These are phyloP conservation scores for Fusarium tricinctum DNA, from an alignment of 2,329 filamentous ascomycete species.

Conservation along the genomic window DNA sequence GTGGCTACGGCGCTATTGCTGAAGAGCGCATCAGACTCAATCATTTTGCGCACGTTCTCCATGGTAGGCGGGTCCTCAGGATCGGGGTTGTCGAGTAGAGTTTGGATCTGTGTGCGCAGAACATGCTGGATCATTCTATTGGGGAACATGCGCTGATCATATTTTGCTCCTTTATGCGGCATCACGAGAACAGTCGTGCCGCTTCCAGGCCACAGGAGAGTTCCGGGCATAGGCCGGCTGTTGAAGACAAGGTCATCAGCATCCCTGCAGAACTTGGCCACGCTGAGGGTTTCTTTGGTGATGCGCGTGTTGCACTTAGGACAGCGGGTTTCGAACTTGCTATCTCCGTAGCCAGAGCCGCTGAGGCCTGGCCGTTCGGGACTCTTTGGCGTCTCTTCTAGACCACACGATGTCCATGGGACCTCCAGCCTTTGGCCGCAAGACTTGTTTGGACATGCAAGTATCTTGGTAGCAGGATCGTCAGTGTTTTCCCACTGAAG, in stretches of 20 bases:
- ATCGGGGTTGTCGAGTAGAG: constrained; percentile 53
- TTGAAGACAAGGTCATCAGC: constrained; percentile 58
- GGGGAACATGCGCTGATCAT: constrained; percentile 63
- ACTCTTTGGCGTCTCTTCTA: constrained; percentile 36
- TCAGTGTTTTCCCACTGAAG: constrained; percentile 68
- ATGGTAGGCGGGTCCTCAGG: constrained; percentile 58
- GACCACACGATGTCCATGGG: constrained; percentile 67
- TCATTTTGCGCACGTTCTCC: constrained; percentile 62
- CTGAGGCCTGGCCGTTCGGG: constrained; percentile 50
- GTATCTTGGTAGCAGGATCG: constrained; percentile 59
- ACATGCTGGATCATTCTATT: constrained; percentile 68
- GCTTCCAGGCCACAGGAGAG: constrained; percentile 67
- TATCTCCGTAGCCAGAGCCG: constrained; percentile 73
- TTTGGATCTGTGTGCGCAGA: constrained; percentile 59
- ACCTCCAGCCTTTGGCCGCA: constrained; percentile 56
- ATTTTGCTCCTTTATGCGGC: neutral
- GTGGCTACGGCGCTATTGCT: constrained; percentile 46
- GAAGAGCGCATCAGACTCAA: constrained; percentile 61
- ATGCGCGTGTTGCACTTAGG: constrained; percentile 63
- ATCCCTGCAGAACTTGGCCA: constrained; percentile 71
- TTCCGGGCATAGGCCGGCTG: constrained; percentile 75
- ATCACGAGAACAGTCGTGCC: constrained; percentile 61
- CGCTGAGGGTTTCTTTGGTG: constrained; percentile 68
- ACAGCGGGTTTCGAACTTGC: constrained; percentile 66
- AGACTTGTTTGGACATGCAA: constrained; percentile 59